Evolutionary conservation across 169 alveolate species (phyloP), one percentile per base, ranked within the genome.

Genomic region (Plasmodium sp.): DNA sequence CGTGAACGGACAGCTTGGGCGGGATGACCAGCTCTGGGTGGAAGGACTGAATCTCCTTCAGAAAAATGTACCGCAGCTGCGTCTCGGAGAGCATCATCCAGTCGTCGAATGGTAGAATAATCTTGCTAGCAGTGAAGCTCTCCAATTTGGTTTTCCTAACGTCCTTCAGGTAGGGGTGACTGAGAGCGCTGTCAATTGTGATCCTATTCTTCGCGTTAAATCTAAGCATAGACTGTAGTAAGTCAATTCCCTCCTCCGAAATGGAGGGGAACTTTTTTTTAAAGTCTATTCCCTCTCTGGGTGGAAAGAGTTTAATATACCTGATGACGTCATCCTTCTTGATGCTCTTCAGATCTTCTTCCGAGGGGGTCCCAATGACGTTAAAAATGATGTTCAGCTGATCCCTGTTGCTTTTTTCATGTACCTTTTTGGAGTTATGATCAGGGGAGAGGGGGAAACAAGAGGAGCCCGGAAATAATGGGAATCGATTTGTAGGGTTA

Each of bases 401-500:
- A 96, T 99, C 99, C 72, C 97, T 93, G 54, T 97, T 97, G 84
- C 97, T 97, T 84, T 83, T 85, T 75, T 84, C 96, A 81, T 81
- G 93, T 79, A 93, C 95, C 54, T 97, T 98, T 51, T 95, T 96
- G 9, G 98, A 92, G 45, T 97, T 96, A 45, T 95, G 97, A 82
- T 98, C 99, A 18, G 99, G 99, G 3, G 99, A 97, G 2, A 99
- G 96, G 7, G 99, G 99, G 96, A 98, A 98, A 95, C 99, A 98
- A 48, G 99, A 98, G 41, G 98, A 96, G 18, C 99, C 99, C 9
- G 99, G 99, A 95, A 99, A 99, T 43, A 99, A 96, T 10, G 99
- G 99, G 22, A 99, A 97, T 91, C 99, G 94, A 72, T 98, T 99
- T 72, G 98, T 96, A 73, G 98, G 98, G 79, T 98, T 98, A 16